These are phyloP conservation scores for Mrakia hoshinonis DNA, from an alignment of 768 basidiomycete genomes.

Conservation along the genomic window DNA sequence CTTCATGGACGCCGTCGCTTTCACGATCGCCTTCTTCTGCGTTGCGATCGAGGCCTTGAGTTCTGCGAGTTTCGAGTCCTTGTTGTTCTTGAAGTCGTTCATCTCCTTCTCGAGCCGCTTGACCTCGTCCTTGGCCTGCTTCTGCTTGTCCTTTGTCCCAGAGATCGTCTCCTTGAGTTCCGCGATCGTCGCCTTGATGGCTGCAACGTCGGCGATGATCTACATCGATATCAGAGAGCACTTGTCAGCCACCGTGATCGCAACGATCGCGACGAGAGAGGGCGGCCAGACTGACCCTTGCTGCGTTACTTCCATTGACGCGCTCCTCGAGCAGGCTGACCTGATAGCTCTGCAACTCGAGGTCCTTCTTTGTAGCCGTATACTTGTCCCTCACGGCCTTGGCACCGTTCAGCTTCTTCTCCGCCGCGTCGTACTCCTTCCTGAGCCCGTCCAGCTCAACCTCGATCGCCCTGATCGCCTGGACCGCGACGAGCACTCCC, in stretches of 20 bases:
- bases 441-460: slow-evolving; percentile 50
- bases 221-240: slow-evolving; percentile 38
- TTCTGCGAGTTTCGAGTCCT: slow-evolving; percentile 90
- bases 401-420: slow-evolving; percentile 50
- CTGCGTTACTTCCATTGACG: slow-evolving; percentile 77
- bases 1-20: slow-evolving; percentile 72
- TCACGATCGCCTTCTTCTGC: slow-evolving; percentile 71
- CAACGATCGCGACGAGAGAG: background rate
- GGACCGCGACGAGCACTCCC: slow-evolving; percentile 69
- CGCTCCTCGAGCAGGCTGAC: slow-evolving; percentile 72
- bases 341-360: slow-evolving; percentile 87
- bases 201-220: slow-evolving; percentile 73
- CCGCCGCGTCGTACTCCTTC: slow-evolving; percentile 47
- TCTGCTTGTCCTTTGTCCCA: slow-evolving; percentile 65
- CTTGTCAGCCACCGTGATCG: background rate
- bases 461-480: slow-evolving; percentile 67
- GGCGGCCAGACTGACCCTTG: slow-evolving; percentile 53
- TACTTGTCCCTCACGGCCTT: slow-evolving; percentile 41
- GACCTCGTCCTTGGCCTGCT: slow-evolving; percentile 63
- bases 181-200: slow-evolving; percentile 55
- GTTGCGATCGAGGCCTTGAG: slow-evolving; percentile 73
- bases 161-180: slow-evolving; percentile 45
- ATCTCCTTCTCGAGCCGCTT: slow-evolving; percentile 91
- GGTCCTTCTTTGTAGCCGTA: slow-evolving; percentile 52
- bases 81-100: slow-evolving; percentile 97